Conservation (phyloP, 805 yeast species). For the Kodamaea neixiangensis region DNA sequence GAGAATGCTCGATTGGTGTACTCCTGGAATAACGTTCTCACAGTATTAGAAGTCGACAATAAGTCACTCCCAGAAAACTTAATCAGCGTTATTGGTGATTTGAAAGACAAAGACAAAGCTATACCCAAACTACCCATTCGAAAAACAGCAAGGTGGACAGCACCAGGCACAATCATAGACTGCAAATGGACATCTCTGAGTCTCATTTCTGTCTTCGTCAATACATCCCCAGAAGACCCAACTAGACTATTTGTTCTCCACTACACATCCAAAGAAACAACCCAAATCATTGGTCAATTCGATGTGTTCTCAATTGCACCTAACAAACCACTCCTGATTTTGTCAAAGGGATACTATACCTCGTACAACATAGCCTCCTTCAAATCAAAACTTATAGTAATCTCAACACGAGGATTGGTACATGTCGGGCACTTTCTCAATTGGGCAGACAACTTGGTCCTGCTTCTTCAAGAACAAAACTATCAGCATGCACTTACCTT, state of each 20-base stretch:
- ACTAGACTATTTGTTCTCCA: not conserved
- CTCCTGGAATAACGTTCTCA: slow-evolving; percentile 64
- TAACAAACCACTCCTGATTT: not conserved
- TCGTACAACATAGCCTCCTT: slow-evolving; percentile 6
- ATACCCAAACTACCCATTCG: slow-evolving; percentile 28
- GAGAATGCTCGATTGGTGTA: slow-evolving; percentile 56
- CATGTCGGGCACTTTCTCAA: slow-evolving; percentile 59
- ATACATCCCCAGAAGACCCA: not conserved
- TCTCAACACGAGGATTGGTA: slow-evolving; percentile 21
- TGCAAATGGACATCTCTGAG: slow-evolving; percentile 54
- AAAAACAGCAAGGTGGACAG: slow-evolving; percentile 26
- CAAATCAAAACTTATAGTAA: slow-evolving; percentile 8
- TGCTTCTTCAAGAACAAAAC: slow-evolving; percentile 44
- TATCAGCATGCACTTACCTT: slow-evolving; percentile 59
- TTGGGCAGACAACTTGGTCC: slow-evolving; percentile 69
- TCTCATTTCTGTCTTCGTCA: slow-evolving; percentile 16
- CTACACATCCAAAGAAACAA: not conserved
- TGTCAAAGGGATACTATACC: not conserved
- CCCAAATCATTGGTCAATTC: not conserved
- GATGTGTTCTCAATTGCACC: not conserved
- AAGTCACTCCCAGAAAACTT: slow-evolving; percentile 35
- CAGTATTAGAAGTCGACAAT: slow-evolving; percentile 51
- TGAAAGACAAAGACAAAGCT: slow-evolving; percentile 41
- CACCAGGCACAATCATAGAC: slow-evolving; percentile 38
- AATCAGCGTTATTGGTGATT: slow-evolving; percentile 25